Evolutionary conservation across 2,329 filamentous ascomycete genomes (phyloP).

Genomic region (Alternaria sp.): DNA sequence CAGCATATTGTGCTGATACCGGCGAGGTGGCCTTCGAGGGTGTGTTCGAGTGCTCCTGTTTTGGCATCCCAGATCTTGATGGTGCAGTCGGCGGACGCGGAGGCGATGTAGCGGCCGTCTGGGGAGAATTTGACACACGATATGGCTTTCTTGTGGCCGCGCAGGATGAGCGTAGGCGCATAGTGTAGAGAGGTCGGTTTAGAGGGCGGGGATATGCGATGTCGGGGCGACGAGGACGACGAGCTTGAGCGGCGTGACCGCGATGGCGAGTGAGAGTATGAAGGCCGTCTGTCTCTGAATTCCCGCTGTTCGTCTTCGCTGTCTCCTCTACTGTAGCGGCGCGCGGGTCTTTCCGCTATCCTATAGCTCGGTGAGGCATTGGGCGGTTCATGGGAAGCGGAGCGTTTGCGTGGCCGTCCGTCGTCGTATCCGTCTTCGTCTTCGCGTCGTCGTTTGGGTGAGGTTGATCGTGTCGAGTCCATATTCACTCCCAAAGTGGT

Average conservation of each 20-base stretch:
- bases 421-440: constrained; percentile 40
- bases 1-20: constrained; percentile 94
- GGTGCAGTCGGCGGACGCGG: constrained; percentile 84
- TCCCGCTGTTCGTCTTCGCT: constrained; percentile 44
- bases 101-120: constrained; percentile 88
- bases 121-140: constrained; percentile 91
- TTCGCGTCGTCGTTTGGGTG: constrained; percentile 42
- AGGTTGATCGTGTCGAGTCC: constrained; percentile 29
- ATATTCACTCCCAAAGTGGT: constrained; percentile 17
- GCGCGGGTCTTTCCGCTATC: constrained; percentile 47
- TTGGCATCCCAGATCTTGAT: constrained; percentile 89
- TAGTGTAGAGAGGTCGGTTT: constrained; percentile 72
- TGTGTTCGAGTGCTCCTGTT: constrained; percentile 83
- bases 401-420: constrained; percentile 45
- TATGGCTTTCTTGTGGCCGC: constrained; percentile 80
- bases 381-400: constrained; percentile 41
- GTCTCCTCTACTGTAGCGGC: constrained; percentile 45
- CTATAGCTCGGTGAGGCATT: constrained; percentile 39
- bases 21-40: constrained; percentile 90
- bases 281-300: constrained; percentile 34
- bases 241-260: constrained; percentile 26
- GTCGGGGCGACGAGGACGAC: constrained; percentile 26
- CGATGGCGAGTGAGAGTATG: constrained; percentile 31
- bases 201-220: constrained; percentile 49
- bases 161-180: constrained; percentile 73